phyloP scores from a whole-genome alignment of 2,329 filamentous ascomycete genomes.

The Scopulariopsis brevicaulis region DNA sequence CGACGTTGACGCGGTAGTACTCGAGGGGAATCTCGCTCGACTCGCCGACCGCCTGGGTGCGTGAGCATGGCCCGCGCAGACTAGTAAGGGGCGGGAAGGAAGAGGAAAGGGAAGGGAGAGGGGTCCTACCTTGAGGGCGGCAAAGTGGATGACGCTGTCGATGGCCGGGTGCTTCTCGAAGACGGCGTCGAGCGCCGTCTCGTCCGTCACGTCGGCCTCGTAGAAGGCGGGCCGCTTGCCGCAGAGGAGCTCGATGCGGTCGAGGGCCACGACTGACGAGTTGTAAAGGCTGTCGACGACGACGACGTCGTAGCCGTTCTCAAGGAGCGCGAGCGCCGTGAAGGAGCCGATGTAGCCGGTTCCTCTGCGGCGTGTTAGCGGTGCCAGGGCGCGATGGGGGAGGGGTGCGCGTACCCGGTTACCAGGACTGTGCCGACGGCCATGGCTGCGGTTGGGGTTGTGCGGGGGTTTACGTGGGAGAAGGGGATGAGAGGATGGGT shows the following conservation, averaged over 20 bases:
- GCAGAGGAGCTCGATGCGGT: conserved; percentile 88
- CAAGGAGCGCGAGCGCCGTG: conserved; percentile 80
- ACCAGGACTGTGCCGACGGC: conserved; percentile 79
- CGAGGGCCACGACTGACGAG: conserved; percentile 80
- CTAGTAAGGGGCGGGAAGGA: neutral
- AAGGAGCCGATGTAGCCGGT: conserved; percentile 99
- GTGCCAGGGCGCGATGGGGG: neutral
- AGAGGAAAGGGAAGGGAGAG: neutral
- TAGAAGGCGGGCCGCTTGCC: conserved; percentile 81
- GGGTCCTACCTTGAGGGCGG: conserved; percentile 81
- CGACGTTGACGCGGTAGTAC: conserved; percentile 96
- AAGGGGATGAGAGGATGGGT: neutral
- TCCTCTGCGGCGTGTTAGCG: conserved; percentile 47
- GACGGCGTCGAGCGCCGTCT: conserved; percentile 71
- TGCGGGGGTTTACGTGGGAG: neutral
- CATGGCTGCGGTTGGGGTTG: conserved; percentile 38
- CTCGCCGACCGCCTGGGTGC: conserved; percentile 79
- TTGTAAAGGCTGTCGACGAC: conserved; percentile 97
- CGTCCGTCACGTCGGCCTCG: conserved; percentile 79
- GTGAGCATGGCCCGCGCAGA: conserved; percentile 3
- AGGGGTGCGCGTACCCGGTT: conserved; percentile 60
- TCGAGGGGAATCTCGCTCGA: conserved; percentile 88
- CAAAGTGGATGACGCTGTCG: conserved; percentile 98
- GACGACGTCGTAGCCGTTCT: conserved; percentile 93
- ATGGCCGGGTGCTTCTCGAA: conserved; percentile 86